Conservation (phyloP, 345 rosid genomes). For the Linum tenue region DNA sequence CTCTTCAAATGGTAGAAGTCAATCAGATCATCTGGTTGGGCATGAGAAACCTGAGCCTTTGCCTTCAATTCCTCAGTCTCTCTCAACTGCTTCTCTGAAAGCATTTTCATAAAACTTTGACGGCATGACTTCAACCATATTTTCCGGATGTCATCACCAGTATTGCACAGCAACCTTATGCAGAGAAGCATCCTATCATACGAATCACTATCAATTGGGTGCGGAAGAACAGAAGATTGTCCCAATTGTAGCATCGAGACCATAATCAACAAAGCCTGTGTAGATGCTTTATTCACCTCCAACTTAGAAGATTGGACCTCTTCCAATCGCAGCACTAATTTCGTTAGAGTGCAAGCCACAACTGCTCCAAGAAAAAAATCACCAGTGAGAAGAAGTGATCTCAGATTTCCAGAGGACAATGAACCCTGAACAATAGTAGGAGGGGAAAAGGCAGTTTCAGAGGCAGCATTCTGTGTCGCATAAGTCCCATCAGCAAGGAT, state of each 20-base stretch:
- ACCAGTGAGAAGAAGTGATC: constrained; percentile 83
- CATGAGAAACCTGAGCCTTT: too few species aligned
- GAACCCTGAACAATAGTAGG: constrained; percentile 72
- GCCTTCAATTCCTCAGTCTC: too few species aligned
- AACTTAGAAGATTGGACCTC: constrained; percentile 75
- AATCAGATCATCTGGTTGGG: too few species aligned
- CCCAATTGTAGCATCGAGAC: constrained; percentile 91
- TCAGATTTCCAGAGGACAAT: constrained; percentile 59
- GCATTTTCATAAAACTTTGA: too few species aligned
- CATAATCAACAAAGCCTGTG: constrained; percentile 71
- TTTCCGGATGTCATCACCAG: constrained; percentile 66
- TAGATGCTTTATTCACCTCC: constrained; percentile 62
- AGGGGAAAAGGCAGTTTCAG: constrained; percentile 18
- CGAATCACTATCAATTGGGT: too few species aligned
- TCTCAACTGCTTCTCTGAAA: too few species aligned
- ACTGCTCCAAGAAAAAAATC: constrained; percentile 97
- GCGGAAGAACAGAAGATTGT: constrained; percentile 64
- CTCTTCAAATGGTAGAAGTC: constrained; percentile 57
- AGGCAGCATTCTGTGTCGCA: constrained; percentile 80
- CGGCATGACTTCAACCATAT: constrained; percentile 59
- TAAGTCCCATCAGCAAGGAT: constrained; percentile 88
- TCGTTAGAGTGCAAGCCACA: constrained; percentile 81
- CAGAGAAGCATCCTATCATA: too few species aligned
- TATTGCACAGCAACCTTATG: constrained; percentile 47
- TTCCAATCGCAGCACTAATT: constrained; percentile 83